Evolutionary conservation across 768 basidiomycete species (phyloP), one percentile per base, ranked within the genome.

Genomic region (Mycena floridula): DNA sequence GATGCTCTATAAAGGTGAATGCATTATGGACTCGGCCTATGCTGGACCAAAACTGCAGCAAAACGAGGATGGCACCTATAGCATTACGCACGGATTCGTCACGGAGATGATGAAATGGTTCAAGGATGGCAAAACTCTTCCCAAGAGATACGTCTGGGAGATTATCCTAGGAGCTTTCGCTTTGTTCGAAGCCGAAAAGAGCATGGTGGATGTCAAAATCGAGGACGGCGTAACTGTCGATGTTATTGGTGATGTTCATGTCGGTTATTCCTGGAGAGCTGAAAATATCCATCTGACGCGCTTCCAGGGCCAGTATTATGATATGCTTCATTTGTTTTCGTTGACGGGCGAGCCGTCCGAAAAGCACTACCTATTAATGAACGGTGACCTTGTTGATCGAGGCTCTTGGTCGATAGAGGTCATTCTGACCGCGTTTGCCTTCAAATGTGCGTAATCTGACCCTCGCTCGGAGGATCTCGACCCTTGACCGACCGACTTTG

Each of bases 361-460:
- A 44, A 82, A 79, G n/a, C 95, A 97, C 53, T 84, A 82, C 54
- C 61, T 93, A 39, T 65, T 94, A 41, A 92, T 93, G 84, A 92
- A 91, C 59, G 89, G 93, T 8, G 95, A 99, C 70, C 83, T 98
- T 38, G 95, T 99, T 27, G 95, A 99, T 62, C 81, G 95, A 49
- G 94, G 94, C n/a, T 89, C 87, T 22, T 93, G 90, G 89, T 89
- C 87, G 9, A 82, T 90, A 45, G 92, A 93, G 63, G 89, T 98
- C 46, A 92, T 94, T 47, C 67, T 98, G 49, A 82, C 88, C 13
- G 85, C 94, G 4, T 90, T 99, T 58, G 89, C 94, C 9, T 96
- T 86, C 66, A 99, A 99, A 73, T 98, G 89, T 85, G 52, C 57
- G 82, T 63, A 41, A 27, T 21, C 38, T 37, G 12, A n/a, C 13